Evolutionary conservation across 257 asterid species (phyloP), one percentile per base, ranked within the genome.

Genomic region (Solanum pinnatisectum): DNA sequence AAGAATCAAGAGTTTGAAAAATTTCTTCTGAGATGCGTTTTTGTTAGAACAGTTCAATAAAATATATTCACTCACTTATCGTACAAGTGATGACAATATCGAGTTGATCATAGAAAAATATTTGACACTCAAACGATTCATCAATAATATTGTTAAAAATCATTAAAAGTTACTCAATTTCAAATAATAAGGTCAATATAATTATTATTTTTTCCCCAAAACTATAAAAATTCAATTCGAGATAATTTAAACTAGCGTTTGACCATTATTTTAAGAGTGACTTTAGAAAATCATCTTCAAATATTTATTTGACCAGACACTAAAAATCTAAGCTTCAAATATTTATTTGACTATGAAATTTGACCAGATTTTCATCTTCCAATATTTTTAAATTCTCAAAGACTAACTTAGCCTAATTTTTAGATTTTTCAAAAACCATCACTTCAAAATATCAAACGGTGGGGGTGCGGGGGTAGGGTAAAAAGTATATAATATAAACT

Each of bases 201-300:
- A 71, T 8, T 2, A 15, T 15, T 16, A 52, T 10, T 8, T 15
- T 70, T 70, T 1, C 1, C 18, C 5, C 8, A 27, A 68, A 68
- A 68, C 1, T 2, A 5, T 12, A 0, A 13, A 68, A 13, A 27
- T 5, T 6, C 0, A 27, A 0, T 52, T 52, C 0, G 0, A 52
- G 63, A 52, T 4, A 65, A 11, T n/a, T 65, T 63, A 2, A n/a
- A 11, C 0, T 11, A 5, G 1, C 0, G 1, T 11, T 65, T 65
- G 16, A 65, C 0, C 8, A 5, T 65, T 5, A 65, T 10, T 65
- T 65, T 65, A 8, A n/a, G 6, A n/a, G 5, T 23, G 3, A 1
- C 13, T 10, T 65, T 0, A n/a, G 3, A 65, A 4, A 65, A 4
- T 65, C 13, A n/a, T n/a, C 7, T n/a, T 13, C 0, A 65, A 11